Evolutionary conservation across 192 early-diverging fungal genomes (phyloP).

Genomic region (Gonapodya prolifera): DNA sequence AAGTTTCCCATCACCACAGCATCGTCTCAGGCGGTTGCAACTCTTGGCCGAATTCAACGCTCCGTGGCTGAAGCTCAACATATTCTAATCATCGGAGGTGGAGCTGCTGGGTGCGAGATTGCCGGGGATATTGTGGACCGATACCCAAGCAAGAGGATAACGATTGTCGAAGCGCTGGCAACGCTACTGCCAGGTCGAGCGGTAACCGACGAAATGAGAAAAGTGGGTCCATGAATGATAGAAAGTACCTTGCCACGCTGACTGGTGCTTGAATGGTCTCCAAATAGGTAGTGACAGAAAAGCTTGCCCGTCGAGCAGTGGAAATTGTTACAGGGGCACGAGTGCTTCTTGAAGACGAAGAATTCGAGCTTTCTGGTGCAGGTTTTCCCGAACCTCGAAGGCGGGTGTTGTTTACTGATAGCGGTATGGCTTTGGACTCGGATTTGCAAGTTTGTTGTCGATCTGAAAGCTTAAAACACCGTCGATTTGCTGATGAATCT

Average conservation of each 20-base stretch:
- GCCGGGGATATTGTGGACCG: conserved; percentile 37
- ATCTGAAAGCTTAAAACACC: not conserved
- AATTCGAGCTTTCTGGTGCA: not conserved
- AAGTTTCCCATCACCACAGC: conserved; percentile 17
- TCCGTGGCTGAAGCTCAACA: conserved; percentile 32
- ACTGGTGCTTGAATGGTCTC: too few relatives aligned
- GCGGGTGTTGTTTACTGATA: not conserved
- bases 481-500: not conserved
- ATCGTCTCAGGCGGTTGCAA: conserved; percentile 16
- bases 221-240: too few relatives aligned
- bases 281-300: not conserved
- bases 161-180: conserved; percentile 26
- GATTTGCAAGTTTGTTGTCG: not conserved
- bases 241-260: too few relatives aligned
- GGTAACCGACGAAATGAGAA: not conserved
- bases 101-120: conserved; percentile 44
- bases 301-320: not conserved
- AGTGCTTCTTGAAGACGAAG: not conserved
- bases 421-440: not conserved
- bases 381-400: not conserved
- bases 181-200: conserved; percentile 17
- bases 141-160: conserved; percentile 30
- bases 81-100: conserved; percentile 55
- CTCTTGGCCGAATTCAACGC: conserved; percentile 15
- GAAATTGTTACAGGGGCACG: not conserved